phyloP scores from a whole-genome alignment of 306 rosid genomes.

The cucumber (Cucumis sativus) region Cucumber_9930_V3 NC_026659.2:23935501-23936000 shows the following conservation, averaged over 20 bases:
- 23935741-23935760: background rate
- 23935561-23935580: background rate
- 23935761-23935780: background rate
- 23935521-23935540: background rate
- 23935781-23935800: background rate
- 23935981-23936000: constrained; percentile 84
- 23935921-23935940: background rate
- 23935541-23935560: background rate
- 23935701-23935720: background rate
- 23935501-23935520: background rate
- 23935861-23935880: background rate
- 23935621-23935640: background rate
- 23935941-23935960: background rate
- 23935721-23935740: background rate
- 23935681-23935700: background rate
- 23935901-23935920: background rate
- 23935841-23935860: background rate
- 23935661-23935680: background rate
- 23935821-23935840: background rate
- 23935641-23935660: background rate
- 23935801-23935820: background rate
- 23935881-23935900: background rate
- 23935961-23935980: constrained; percentile 18
- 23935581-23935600: background rate
- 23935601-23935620: background rate